Evolutionary conservation across 75 land plant species (phyloP).

Genomic region (Adiantum capillusveneris): DNA sequence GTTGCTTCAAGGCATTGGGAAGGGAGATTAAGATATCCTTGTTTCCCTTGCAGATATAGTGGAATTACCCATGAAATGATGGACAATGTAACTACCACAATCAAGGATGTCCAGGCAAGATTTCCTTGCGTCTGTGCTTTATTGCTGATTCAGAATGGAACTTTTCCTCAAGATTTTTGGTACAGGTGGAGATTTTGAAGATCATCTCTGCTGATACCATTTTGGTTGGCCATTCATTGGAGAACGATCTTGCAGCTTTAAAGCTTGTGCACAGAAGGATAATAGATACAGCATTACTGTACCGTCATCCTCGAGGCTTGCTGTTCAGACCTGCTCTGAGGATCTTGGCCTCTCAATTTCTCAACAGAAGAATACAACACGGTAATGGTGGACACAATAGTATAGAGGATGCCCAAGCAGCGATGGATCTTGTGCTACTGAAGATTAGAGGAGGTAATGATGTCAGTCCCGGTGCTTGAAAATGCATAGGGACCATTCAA

Average conservation of each 20-base stretch:
- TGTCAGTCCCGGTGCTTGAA: no score
- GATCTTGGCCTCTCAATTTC: slow-evolving; percentile 52
- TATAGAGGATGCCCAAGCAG: slow-evolving; percentile 87
- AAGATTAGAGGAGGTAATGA: slow-evolving; percentile 61
- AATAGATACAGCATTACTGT: slow-evolving; percentile 84
- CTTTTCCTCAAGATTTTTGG: slow-evolving; percentile 4
- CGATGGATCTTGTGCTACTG: slow-evolving; percentile 71
- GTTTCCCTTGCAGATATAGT: slow-evolving; percentile 51
- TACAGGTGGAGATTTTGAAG: slow-evolving; percentile 59
- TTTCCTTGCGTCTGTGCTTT: not conserved
- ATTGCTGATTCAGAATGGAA: slow-evolving; percentile 4
- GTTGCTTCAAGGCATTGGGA: no score
- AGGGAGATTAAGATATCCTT: no score
- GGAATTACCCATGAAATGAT: slow-evolving; percentile 85
- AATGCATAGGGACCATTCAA: no score
- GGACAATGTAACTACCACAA: slow-evolving; percentile 58
- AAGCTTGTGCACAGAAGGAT: slow-evolving; percentile 65
- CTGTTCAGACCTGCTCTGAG: slow-evolving; percentile 62
- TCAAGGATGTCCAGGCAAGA: slow-evolving; percentile 70
- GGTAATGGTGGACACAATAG: slow-evolving; percentile 80
- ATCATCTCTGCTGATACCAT: slow-evolving; percentile 73
- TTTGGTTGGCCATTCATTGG: slow-evolving; percentile 89
- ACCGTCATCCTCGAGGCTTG: slow-evolving; percentile 65
- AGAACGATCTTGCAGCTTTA: slow-evolving; percentile 75
- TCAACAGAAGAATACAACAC: slow-evolving; percentile 58